Percentiles rank a stretch among this genome's conserved stretches.
Conservation (phyloP, 148 eudicot genomes). For the Salicornia ramosissima region DNA sequence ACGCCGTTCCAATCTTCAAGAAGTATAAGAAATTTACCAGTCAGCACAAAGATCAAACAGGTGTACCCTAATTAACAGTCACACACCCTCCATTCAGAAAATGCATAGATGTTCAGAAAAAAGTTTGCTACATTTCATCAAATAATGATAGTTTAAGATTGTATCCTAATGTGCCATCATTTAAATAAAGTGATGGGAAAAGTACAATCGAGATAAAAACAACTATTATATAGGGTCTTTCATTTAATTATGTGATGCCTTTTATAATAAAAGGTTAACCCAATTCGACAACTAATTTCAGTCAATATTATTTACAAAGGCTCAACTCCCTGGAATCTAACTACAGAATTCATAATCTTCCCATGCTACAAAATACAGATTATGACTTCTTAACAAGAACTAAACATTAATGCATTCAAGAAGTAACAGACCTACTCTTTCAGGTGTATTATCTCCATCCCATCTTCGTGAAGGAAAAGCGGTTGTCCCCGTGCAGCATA, state of each 20-base stretch:
- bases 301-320: background rate
- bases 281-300: background rate
- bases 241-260: background rate
- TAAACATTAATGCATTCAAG: background rate
- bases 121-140: too few species aligned
- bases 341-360: background rate
- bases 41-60: slow-evolving; percentile 6
- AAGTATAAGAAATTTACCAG: background rate
- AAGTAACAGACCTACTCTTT: slow-evolving; percentile 74
- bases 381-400: background rate
- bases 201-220: too few species aligned
- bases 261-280: background rate
- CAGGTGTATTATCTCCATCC: slow-evolving; percentile 97
- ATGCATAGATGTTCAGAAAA: background rate
- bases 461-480: slow-evolving; percentile 95
- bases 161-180: background rate
- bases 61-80: background rate
- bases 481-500: slow-evolving; percentile 95
- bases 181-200: background rate
- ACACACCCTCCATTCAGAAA: background rate
- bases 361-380: background rate
- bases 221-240: background rate
- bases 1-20: slow-evolving; percentile 87
- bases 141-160: background rate
- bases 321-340: background rate